phyloP scores from a whole-genome alignment of 768 basidiomycete species.

The Tephrocybe sp. region DNA sequence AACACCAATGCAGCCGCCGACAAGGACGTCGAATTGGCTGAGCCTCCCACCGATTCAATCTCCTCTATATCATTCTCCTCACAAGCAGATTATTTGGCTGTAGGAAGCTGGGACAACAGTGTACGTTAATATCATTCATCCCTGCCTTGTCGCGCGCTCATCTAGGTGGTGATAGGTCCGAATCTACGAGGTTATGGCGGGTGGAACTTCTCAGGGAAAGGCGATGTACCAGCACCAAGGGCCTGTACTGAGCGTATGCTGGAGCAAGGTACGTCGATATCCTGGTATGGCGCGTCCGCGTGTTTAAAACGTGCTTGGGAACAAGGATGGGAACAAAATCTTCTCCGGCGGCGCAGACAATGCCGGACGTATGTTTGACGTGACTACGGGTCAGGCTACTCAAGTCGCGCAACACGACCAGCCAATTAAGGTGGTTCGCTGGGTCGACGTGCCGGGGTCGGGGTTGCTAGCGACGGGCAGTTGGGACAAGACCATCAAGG shows the following conservation, averaged over 20 bases:
- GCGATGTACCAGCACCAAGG: conserved; percentile 91
- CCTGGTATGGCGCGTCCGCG: background rate
- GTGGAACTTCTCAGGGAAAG: conserved; percentile 82
- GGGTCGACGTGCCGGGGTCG: conserved; percentile 73
- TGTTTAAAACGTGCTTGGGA: conserved; percentile 11
- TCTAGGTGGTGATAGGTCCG: conserved; percentile 60
- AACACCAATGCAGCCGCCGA: conserved; percentile 11
- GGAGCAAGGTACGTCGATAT: conserved; percentile 73
- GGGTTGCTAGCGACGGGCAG: conserved; percentile 89
- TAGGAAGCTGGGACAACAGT: conserved; percentile 93
- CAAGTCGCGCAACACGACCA: conserved; percentile 93
- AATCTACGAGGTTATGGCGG: conserved; percentile 84
- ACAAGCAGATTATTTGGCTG: conserved; percentile 86
- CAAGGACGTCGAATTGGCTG: conserved; percentile 71
- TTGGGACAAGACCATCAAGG: conserved; percentile 98
- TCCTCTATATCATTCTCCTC: conserved; percentile 84
- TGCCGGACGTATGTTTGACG: conserved; percentile 90
- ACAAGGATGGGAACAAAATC: conserved; percentile 91
- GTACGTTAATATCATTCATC: conserved; percentile 39
- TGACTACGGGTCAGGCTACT: conserved; percentile 74
- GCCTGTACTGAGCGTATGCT: conserved; percentile 84
- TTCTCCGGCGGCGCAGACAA: conserved; percentile 96
- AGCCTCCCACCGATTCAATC: conserved; percentile 85
- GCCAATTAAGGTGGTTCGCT: conserved; percentile 79
- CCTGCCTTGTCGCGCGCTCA: background rate